These are phyloP conservation scores for Amanita thiersii DNA, from an alignment of 768 basidiomycete species.

Conservation along the genomic window DNA sequence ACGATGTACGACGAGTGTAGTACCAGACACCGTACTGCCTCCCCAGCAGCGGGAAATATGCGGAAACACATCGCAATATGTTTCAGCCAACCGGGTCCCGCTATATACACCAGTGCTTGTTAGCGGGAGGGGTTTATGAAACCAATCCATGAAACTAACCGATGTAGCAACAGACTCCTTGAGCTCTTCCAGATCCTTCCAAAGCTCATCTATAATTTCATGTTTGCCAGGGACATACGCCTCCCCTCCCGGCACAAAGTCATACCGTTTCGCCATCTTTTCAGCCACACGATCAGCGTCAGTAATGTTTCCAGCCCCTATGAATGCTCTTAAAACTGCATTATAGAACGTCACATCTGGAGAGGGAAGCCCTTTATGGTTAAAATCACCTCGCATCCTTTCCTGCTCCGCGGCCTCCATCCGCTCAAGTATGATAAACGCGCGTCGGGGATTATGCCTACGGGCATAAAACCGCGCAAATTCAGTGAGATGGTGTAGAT, in stretches of 20 bases:
- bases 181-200: background rate
- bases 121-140: no score
- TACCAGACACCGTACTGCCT: no score
- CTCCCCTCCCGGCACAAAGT: slow-evolving; percentile 8
- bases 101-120: no score
- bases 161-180: no score
- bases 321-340: slow-evolving; percentile 16
- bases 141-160: no score
- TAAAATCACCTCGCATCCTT: background rate
- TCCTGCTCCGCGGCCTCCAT: slow-evolving; percentile 22
- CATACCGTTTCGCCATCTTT: slow-evolving; percentile 2
- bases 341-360: slow-evolving; percentile 17
- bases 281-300: slow-evolving; percentile 11
- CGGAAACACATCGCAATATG: no score
- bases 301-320: slow-evolving; percentile 11
- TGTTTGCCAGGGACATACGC: background rate
- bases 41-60: no score
- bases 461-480: slow-evolving; percentile 38
- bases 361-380: slow-evolving; percentile 6
- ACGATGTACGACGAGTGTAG: no score
- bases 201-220: background rate
- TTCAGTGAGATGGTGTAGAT: slow-evolving; percentile 40
- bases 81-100: no score
- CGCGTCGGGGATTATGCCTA: slow-evolving; percentile 23
- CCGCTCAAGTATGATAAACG: slow-evolving; percentile 32